phyloP scores from a whole-genome alignment of 805 yeast genomes.

The Nakazawaea anatomiae region DNA sequence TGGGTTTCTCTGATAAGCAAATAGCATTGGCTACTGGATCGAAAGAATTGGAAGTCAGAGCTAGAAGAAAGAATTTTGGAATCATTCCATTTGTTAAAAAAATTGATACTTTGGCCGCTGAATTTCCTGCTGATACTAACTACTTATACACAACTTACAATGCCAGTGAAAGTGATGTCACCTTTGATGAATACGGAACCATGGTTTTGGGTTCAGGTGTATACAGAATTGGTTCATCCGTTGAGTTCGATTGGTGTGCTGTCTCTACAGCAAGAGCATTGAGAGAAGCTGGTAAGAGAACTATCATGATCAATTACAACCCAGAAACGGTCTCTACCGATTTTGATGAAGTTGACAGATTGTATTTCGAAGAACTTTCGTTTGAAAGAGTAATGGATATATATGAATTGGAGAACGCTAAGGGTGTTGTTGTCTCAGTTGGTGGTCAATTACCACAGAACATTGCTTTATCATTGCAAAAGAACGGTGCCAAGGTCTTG shows the following conservation, averaged over 20 bases:
- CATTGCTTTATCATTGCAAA: slow-evolving; percentile 81
- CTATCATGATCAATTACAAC: slow-evolving; percentile 95
- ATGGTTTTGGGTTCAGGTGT: slow-evolving; percentile 98
- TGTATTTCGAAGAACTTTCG: slow-evolving; percentile 92
- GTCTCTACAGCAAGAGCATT: slow-evolving; percentile 95
- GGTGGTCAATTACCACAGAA: slow-evolving; percentile 99
- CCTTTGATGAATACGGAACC: slow-evolving; percentile 85
- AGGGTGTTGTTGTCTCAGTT: slow-evolving; percentile 91
- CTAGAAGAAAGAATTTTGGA: slow-evolving; percentile 71
- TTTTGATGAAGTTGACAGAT: slow-evolving; percentile 95
- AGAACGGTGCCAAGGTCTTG: slow-evolving; percentile 77
- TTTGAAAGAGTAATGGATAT: slow-evolving; percentile 97
- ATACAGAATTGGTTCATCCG: slow-evolving; percentile 97
- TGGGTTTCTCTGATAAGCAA: slow-evolving; percentile 95
- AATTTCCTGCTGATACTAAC: slow-evolving; percentile 96
- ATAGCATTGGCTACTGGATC: slow-evolving; percentile 72
- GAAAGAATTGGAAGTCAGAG: slow-evolving; percentile 76
- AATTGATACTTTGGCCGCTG: slow-evolving; percentile 97
- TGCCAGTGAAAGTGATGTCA: slow-evolving; percentile 79
- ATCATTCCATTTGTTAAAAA: slow-evolving; percentile 92
- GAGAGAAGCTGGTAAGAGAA: slow-evolving; percentile 79
- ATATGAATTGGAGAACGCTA: slow-evolving; percentile 84
- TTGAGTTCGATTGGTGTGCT: slow-evolving; percentile 99
- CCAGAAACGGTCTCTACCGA: slow-evolving; percentile 99
- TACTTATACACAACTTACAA: slow-evolving; percentile 94